Percentiles rank a stretch among this genome's conserved stretches.
Evolutionary conservation across 139 green algal genomes (phyloP).

Genomic region (Auxenochlorella pyrenoidosa): DNA sequence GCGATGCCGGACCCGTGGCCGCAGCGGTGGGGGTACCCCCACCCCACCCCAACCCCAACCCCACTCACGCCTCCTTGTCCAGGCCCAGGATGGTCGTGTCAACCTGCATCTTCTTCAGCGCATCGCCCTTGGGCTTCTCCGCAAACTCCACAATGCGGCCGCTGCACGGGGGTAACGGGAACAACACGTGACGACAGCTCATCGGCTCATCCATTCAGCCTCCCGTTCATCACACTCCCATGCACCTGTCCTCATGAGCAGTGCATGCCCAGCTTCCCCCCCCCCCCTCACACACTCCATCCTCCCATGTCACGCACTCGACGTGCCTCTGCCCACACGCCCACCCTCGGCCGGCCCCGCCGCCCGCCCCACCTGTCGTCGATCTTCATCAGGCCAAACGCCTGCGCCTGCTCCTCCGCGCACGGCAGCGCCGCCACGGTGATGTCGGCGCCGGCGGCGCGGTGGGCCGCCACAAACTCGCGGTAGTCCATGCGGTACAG

Average conservation of each 20-base stretch:
- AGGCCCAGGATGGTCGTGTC: constrained; percentile 97
- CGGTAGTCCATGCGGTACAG: constrained; percentile 99
- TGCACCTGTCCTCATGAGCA: no score
- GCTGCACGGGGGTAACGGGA: background rate
- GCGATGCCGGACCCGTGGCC: no score
- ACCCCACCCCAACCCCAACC: no score
- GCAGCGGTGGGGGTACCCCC: no score
- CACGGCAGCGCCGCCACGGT: constrained; percentile 97
- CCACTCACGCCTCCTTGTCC: constrained; percentile 65
- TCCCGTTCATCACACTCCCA: no score
- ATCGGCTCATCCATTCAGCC: no score
- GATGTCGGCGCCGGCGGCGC: constrained; percentile 91
- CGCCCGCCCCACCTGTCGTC: constrained; percentile 71
- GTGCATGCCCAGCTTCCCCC: no score
- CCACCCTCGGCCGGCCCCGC: background rate
- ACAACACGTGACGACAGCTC: background rate
- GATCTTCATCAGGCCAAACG: constrained; percentile 99
- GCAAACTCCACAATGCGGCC: constrained; percentile 93
- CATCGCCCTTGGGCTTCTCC: constrained; percentile 97
- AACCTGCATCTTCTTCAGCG: constrained; percentile 92
- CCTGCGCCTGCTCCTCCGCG: constrained; percentile 86
- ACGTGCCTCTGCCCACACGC: no score
- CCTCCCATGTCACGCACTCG: no score
- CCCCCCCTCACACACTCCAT: no score
- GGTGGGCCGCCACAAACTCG: constrained; percentile 95